Conservation (phyloP, 352 stramenopile species). For the Stramenopiles sp. region DNA sequence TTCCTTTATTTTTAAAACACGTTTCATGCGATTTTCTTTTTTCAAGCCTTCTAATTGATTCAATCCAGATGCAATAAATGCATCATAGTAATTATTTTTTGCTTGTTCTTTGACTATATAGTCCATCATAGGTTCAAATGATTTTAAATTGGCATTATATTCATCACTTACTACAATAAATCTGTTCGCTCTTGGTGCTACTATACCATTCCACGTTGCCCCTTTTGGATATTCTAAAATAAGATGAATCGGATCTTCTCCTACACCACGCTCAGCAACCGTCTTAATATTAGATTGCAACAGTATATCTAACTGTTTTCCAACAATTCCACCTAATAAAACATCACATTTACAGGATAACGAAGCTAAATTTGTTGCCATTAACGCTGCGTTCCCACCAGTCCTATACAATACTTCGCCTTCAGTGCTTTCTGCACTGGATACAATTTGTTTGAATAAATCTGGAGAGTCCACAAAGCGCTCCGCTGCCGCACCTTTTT, state of each 20-base stretch:
- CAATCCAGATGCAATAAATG: too few relatives aligned
- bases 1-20: neutral
- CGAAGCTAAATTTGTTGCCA: neutral
- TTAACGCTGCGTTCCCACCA: conserved; percentile 8
- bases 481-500: too few relatives aligned
- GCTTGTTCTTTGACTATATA: too few relatives aligned
- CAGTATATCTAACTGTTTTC: neutral
- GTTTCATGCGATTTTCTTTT: too few relatives aligned
- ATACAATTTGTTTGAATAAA: too few relatives aligned
- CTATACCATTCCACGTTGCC: neutral
- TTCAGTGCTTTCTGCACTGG: conserved; percentile 15
- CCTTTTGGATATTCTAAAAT: conserved; percentile 10
- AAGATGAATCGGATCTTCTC: conserved; percentile 8
- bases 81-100: too few relatives aligned
- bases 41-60: too few relatives aligned
- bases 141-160: too few relatives aligned
- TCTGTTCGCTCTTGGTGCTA: conserved; percentile 9
- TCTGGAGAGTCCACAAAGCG: too few relatives aligned
- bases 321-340: neutral
- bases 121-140: too few relatives aligned
- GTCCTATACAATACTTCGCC: neutral
- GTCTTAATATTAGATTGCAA: neutral
- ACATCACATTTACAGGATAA: neutral
- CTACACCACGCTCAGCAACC: neutral
- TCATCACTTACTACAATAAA: conserved; percentile 8